Conservation (phyloP, 129 eudicot species). For the Chrysanthemum makinoi region DNA sequence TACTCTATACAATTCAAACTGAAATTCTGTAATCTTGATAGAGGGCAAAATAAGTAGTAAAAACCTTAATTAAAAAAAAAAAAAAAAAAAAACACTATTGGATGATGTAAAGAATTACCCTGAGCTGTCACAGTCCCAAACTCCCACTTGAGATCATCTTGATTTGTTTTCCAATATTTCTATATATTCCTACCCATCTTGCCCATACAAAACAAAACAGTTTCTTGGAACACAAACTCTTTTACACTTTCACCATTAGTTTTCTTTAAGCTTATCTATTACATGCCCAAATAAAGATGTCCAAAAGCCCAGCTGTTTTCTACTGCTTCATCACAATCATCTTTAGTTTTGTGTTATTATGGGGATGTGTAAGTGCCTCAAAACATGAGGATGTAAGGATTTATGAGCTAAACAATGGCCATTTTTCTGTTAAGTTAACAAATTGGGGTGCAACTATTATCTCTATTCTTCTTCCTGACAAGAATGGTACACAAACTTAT, state of each 20-base stretch:
- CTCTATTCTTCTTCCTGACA: conserved; percentile 73
- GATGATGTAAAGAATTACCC: conserved; percentile 1
- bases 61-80: too few species aligned
- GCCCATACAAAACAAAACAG: not conserved
- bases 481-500: conserved; percentile 45
- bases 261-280: not conserved
- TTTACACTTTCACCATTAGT: conserved; percentile 5
- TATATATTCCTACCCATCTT: conserved; percentile 21
- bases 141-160: conserved; percentile 16
- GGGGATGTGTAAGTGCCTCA: conserved; percentile 28
- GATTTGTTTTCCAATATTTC: conserved; percentile 16
- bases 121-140: conserved; percentile 10
- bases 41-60: too few species aligned
- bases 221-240: not conserved
- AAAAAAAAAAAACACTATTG: too few species aligned
- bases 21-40: too few species aligned
- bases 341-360: conserved; percentile 17
- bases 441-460: conserved; percentile 72
- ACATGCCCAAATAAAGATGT: conserved; percentile 12
- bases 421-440: conserved; percentile 56
- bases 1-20: too few species aligned
- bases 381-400: conserved; percentile 31
- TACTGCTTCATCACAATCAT: conserved; percentile 34
- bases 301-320: conserved; percentile 20
- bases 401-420: conserved; percentile 64